These are phyloP conservation scores for Colletotrichum coccodes DNA, from an alignment of 2,329 filamentous ascomycete genomes.

Conservation along the genomic window DNA sequence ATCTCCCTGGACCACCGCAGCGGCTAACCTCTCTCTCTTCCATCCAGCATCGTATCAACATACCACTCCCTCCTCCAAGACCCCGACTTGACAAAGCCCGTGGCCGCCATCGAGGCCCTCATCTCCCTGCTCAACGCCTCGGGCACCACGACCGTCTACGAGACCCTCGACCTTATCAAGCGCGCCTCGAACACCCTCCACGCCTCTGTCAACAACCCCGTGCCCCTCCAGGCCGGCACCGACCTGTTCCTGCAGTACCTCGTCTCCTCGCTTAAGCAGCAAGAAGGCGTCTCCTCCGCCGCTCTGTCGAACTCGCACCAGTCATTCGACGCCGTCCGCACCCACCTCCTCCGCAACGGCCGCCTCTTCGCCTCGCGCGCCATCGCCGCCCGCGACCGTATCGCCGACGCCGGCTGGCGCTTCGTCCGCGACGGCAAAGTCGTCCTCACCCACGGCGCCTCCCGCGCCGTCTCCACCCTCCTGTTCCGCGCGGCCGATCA, in stretches of 20 bases:
- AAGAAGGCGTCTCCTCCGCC: constrained; percentile 44
- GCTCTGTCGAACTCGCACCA: constrained; percentile 39
- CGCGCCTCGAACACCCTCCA: constrained; percentile 82
- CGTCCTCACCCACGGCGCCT: constrained; percentile 92
- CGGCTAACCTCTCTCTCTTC: neutral
- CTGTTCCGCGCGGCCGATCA: constrained; percentile 76
- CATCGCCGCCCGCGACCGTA: constrained; percentile 84
- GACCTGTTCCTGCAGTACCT: constrained; percentile 97
- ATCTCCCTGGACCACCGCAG: neutral
- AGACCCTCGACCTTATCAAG: constrained; percentile 88
- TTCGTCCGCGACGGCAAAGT: constrained; percentile 83
- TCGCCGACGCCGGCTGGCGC: constrained; percentile 81
- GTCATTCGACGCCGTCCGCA: constrained; percentile 82
- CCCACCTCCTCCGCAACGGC: constrained; percentile 87
- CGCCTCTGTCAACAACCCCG: constrained; percentile 83
- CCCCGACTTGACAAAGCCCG: constrained; percentile 90
- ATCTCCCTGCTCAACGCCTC: constrained; percentile 86
- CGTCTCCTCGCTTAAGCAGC: constrained; percentile 75
- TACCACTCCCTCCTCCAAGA: constrained; percentile 71
- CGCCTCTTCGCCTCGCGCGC: constrained; percentile 88
- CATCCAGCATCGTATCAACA: constrained; percentile 62
- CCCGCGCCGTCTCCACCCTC: constrained; percentile 82
- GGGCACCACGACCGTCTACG: constrained; percentile 87
- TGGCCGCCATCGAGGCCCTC: constrained; percentile 92
- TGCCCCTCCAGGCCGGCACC: constrained; percentile 92